phyloP scores from a whole-genome alignment of 768 basidiomycete genomes.

The Holtermanniella nyarrowii region DNA sequence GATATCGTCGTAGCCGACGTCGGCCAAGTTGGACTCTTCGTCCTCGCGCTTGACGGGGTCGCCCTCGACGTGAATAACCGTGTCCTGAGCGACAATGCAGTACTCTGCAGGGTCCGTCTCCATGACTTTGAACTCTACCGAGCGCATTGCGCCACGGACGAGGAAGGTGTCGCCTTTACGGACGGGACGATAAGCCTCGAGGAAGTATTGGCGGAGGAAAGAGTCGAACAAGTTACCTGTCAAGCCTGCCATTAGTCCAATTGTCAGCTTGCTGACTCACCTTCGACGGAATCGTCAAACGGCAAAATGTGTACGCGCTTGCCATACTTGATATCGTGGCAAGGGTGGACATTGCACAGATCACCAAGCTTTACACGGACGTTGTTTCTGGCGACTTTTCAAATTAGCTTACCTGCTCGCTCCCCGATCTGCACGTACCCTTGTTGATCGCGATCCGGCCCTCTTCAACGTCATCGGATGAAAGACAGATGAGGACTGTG shows the following conservation, averaged over 20 bases:
- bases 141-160: constrained; percentile 94
- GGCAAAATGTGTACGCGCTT: constrained; percentile 94
- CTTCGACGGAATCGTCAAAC: constrained; percentile 97
- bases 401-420: background rate
- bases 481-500: constrained; percentile 92
- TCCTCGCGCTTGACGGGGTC: constrained; percentile 98
- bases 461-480: constrained; percentile 93
- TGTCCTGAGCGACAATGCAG: constrained; percentile 98
- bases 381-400: constrained; percentile 88
- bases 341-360: constrained; percentile 88
- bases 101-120: constrained; percentile 97
- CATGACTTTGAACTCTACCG: constrained; percentile 98
- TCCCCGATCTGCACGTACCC: constrained; percentile 38
- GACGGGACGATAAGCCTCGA: constrained; percentile 93
- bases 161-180: constrained; percentile 99
- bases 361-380: constrained; percentile 95
- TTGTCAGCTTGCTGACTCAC: constrained; percentile 39
- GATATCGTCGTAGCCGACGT: constrained; percentile 98
- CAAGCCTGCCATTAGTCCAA: constrained; percentile 43
- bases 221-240: constrained; percentile 98
- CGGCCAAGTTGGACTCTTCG: constrained; percentile 89
- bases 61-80: constrained; percentile 61
- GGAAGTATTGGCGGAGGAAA: constrained; percentile 95
- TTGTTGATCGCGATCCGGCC: constrained; percentile 98
- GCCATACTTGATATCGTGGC: constrained; percentile 96